These are phyloP conservation scores for Vigna radiata DNA, from an alignment of 306 rosid genomes.

Conservation along the genomic window DNA sequence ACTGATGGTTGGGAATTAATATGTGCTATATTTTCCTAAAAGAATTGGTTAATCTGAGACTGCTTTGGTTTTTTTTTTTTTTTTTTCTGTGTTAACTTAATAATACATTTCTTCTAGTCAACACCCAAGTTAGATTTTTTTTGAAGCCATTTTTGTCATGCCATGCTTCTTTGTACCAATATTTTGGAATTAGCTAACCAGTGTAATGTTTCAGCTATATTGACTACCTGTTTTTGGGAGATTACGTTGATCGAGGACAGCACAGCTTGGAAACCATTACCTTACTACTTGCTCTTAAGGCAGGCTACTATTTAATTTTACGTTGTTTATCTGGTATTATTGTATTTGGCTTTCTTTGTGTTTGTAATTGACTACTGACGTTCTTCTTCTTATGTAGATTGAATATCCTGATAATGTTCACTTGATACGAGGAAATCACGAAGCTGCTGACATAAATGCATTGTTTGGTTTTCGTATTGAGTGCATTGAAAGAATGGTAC, in stretches of 20 bases:
- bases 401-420: slow-evolving; percentile 97
- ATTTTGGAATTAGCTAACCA: slow-evolving; percentile 39
- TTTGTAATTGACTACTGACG: slow-evolving; percentile 38
- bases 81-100: slow-evolving; percentile 21
- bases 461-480: slow-evolving; percentile 98
- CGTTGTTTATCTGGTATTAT: slow-evolving; percentile 35
- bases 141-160: slow-evolving; percentile 23
- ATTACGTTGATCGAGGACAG: slow-evolving; percentile 99
- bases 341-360: slow-evolving; percentile 34
- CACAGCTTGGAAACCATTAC: slow-evolving; percentile 99
- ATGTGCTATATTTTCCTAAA: slow-evolving; percentile 14
- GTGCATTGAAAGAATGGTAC: slow-evolving; percentile 99
- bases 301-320: slow-evolving; percentile 46
- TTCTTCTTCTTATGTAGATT: slow-evolving; percentile 71
- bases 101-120: slow-evolving; percentile 32
- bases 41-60: slow-evolving; percentile 12
- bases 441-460: slow-evolving; percentile 99
- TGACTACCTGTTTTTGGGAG: slow-evolving; percentile 98
- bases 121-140: slow-evolving; percentile 34
- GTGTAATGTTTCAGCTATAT: slow-evolving; percentile 75
- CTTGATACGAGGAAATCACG: slow-evolving; percentile 99
- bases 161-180: slow-evolving; percentile 36
- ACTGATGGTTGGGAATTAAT: slow-evolving; percentile 31
- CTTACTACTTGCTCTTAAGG: slow-evolving; percentile 98
- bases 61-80: slow-evolving; percentile 38